These are phyloP conservation scores for Letharia lupina DNA, from an alignment of 495 filamentous ascomycete genomes.

Conservation along the genomic window DNA sequence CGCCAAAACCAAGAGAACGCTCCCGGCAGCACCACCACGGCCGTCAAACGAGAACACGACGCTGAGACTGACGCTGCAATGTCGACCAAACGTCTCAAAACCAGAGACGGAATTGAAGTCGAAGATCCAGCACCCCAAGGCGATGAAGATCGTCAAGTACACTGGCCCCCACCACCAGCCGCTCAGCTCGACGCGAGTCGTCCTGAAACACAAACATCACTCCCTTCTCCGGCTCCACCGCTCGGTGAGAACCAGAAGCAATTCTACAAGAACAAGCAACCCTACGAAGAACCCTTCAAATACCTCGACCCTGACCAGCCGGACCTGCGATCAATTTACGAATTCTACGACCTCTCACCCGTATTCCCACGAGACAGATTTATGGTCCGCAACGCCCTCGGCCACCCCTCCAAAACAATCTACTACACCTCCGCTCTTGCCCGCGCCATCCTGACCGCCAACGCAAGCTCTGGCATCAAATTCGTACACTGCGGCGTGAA, in stretches of 20 bases:
- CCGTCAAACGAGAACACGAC: conserved; percentile 36
- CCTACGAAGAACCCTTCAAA: conserved; percentile 83
- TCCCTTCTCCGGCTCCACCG: conserved; percentile 27
- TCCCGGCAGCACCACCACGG: conserved; percentile 26
- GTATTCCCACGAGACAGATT: conserved; percentile 84
- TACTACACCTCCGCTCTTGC: conserved; percentile 90
- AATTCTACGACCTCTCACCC: conserved; percentile 73
- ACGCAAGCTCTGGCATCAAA: conserved; percentile 83
- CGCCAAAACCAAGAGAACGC: conserved; percentile 36
- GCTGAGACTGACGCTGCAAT: conserved; percentile 35
- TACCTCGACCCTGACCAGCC: conserved; percentile 65
- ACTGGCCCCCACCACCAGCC: conserved; percentile 37
- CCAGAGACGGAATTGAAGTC: conserved; percentile 32
- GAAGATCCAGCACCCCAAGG: conserved; percentile 30
- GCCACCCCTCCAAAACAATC: conserved; percentile 74
- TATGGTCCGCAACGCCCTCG: conserved; percentile 87
- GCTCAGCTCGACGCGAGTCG: conserved; percentile 36
- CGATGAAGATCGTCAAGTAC: conserved; percentile 43
- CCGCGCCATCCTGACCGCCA: conserved; percentile 68
- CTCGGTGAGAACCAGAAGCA: conserved; percentile 27
- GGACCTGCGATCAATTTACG: conserved; percentile 63
- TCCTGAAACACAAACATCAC: conserved; percentile 30
- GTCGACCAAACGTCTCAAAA: conserved; percentile 41
- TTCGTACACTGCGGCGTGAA: conserved; percentile 96
- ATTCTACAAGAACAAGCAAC: conserved; percentile 39